Evolutionary conservation across 495 filamentous ascomycete genomes (phyloP).

Genomic region (Neurospora sp.): DNA sequence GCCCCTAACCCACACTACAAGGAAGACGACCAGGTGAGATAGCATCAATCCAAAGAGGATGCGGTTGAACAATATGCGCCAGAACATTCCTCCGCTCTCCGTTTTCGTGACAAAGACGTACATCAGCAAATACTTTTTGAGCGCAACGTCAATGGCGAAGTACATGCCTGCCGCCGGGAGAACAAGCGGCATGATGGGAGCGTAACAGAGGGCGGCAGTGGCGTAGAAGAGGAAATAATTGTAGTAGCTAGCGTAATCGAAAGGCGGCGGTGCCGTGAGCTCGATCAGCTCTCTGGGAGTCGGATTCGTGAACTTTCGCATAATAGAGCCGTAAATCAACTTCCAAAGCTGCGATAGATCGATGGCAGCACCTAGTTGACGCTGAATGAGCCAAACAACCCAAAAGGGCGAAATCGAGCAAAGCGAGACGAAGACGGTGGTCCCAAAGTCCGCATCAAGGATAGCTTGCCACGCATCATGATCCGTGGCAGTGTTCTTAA

Average conservation of each 20-base stretch:
- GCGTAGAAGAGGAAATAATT: constrained; percentile 93
- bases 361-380: constrained; percentile 82
- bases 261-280: constrained; percentile 80
- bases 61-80: constrained; percentile 85
- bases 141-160: constrained; percentile 72
- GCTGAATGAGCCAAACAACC: constrained; percentile 85
- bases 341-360: constrained; percentile 80
- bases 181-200: constrained; percentile 77
- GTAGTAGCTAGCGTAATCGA: constrained; percentile 95
- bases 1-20: constrained; percentile 55
- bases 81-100: constrained; percentile 90
- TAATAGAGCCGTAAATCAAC: constrained; percentile 69
- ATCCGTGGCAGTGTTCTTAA: constrained; percentile 36
- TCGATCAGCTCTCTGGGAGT: constrained; percentile 92
- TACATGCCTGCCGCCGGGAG: constrained; percentile 87
- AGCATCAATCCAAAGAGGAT: constrained; percentile 75
- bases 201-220: constrained; percentile 80
- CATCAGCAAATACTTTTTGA: constrained; percentile 92
- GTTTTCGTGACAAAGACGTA: constrained; percentile 96
- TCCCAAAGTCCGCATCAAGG: constrained; percentile 47
- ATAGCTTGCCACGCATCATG: constrained; percentile 57
- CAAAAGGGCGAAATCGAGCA: constrained; percentile 82
- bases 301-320: constrained; percentile 71
- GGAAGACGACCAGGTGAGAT: constrained; percentile 66
- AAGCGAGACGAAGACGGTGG: constrained; percentile 53